These are phyloP conservation scores for Anisodus acutangulus DNA, from an alignment of 257 asterid genomes.

Conservation along the genomic window DNA sequence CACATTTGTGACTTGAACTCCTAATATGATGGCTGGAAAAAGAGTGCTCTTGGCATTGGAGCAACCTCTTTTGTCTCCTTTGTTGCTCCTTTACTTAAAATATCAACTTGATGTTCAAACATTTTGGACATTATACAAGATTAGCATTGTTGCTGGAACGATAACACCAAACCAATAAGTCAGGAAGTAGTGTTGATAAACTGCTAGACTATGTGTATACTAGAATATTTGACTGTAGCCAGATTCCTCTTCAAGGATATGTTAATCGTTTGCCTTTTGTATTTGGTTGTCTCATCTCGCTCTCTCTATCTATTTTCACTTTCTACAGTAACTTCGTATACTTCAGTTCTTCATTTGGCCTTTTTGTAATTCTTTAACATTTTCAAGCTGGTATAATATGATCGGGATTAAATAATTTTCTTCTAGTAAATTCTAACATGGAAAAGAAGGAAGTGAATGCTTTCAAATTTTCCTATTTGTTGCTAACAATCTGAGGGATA, in stretches of 20 bases:
- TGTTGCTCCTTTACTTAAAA: background rate
- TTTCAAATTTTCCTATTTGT: background rate
- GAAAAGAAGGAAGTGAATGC: background rate
- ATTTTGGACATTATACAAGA: background rate
- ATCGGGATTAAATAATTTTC: background rate
- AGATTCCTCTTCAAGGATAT: conserved; percentile 8
- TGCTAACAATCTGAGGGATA: background rate
- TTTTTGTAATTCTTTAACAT: background rate
- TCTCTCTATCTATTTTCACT: background rate
- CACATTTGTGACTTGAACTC: background rate
- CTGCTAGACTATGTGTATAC: background rate
- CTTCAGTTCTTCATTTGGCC: background rate
- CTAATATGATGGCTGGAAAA: background rate
- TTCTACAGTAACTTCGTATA: background rate
- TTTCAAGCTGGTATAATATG: background rate
- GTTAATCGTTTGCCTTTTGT: background rate
- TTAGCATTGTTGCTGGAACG: background rate
- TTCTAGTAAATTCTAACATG: background rate
- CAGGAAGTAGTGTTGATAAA: background rate
- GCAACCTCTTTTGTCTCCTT: background rate
- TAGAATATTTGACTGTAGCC: background rate
- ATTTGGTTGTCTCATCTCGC: background rate
- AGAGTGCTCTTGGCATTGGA: background rate
- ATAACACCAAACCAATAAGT: background rate
- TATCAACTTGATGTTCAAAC: background rate